These are phyloP conservation scores for Colletotrichum incanum DNA, from an alignment of 2,329 filamentous ascomycete genomes.

Conservation along the genomic window DNA sequence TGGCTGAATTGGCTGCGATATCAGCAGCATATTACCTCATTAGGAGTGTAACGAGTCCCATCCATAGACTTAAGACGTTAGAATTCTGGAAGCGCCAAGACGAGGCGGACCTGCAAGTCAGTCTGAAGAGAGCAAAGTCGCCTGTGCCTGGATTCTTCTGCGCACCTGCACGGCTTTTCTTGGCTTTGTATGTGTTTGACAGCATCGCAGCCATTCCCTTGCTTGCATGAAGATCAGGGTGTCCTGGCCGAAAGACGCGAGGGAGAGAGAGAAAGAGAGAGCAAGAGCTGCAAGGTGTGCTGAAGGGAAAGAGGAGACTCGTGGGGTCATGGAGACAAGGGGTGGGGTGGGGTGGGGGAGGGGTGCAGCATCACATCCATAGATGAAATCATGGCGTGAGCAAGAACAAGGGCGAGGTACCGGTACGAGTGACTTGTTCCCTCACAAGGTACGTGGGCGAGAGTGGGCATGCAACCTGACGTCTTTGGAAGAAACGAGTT, in stretches of 20 bases:
- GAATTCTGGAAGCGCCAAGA: not conserved
- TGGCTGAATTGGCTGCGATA: constrained; percentile 8
- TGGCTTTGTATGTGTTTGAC: constrained; percentile 27
- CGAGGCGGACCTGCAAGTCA: constrained; percentile 21
- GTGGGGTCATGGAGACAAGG: constrained; percentile 11
- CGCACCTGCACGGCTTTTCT: constrained; percentile 27
- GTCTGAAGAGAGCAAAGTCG: constrained; percentile 19
- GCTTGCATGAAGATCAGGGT: constrained; percentile 31
- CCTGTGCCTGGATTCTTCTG: constrained; percentile 23
- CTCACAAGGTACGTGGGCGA: constrained; percentile 10
- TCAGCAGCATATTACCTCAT: not conserved
- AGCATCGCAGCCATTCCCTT: constrained; percentile 19
- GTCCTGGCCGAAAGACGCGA: constrained; percentile 17
- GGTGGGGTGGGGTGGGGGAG: not conserved
- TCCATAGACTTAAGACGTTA: not conserved
- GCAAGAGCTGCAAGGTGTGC: not conserved
- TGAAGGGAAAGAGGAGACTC: constrained; percentile 9
- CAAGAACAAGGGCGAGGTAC: constrained; percentile 5
- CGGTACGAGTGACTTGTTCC: not conserved
- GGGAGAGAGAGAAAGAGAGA: not conserved
- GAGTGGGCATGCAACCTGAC: constrained; percentile 36
- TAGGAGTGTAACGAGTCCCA: not conserved
- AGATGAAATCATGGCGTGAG: constrained; percentile 20
- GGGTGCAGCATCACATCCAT: not conserved
- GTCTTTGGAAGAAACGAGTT: constrained; percentile 27